These are phyloP conservation scores for Delonix regia DNA, from an alignment of 306 rosid genomes.

Conservation along the genomic window DNA sequence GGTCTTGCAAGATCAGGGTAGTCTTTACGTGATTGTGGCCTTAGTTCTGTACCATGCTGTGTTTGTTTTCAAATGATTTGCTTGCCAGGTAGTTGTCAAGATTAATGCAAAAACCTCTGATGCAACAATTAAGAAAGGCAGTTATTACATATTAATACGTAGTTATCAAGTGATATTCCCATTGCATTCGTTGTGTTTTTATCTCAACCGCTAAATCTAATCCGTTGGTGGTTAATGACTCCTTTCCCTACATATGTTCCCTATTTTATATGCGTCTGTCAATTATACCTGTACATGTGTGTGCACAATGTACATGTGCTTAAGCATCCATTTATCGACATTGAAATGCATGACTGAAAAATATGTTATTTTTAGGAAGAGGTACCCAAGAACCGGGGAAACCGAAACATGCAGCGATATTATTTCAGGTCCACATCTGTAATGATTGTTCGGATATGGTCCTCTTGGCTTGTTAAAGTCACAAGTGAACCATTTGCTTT, in stretches of 20 bases:
- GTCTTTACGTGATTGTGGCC: conserved; percentile 3
- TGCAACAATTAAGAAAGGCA: neutral
- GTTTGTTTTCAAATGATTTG: neutral
- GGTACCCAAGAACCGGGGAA: conserved; percentile 90
- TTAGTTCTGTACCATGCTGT: conserved; percentile 11
- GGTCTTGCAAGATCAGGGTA: neutral
- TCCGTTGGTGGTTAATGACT: neutral
- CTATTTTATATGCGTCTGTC: neutral
- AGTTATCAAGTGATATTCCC: neutral
- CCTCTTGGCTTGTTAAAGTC: conserved; percentile 90
- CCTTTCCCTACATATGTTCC: neutral
- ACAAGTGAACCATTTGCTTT: conserved; percentile 64
- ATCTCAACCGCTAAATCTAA: neutral
- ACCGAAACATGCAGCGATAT: conserved; percentile 78
- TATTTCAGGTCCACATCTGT: conserved; percentile 73
- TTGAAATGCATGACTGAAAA: conserved; percentile 26
- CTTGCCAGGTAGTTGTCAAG: conserved; percentile 1
- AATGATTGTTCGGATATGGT: conserved; percentile 86
- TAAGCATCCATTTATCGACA: conserved; percentile 13
- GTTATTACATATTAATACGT: neutral
- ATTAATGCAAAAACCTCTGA: neutral
- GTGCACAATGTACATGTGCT: conserved; percentile 1
- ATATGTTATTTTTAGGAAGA: conserved; percentile 65
- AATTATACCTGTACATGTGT: neutral
- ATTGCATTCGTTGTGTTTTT: neutral